phyloP scores from a whole-genome alignment of 495 filamentous ascomycete species.

The Sporormia fimetaria region DNA sequence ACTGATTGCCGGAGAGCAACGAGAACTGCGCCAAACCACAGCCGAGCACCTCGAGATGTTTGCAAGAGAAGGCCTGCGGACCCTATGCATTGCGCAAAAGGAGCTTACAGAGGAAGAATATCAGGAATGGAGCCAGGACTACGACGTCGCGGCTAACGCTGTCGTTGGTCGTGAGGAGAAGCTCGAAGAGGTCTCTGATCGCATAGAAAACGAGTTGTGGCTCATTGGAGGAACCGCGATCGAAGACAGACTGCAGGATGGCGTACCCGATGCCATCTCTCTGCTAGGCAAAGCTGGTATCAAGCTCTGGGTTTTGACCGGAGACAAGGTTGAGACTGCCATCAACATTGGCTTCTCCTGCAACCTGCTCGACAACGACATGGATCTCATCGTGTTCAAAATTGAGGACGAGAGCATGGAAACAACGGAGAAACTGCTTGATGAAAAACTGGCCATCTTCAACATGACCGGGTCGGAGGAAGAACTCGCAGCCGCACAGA shows the following conservation, averaged over 20 bases:
- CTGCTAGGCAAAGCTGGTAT: conserved; percentile 89
- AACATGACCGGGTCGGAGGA: conserved; percentile 75
- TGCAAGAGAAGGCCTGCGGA: conserved; percentile 87
- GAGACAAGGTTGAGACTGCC: conserved; percentile 97
- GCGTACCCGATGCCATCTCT: conserved; percentile 92
- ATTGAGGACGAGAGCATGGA: conserved; percentile 60
- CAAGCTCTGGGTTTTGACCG: conserved; percentile 98
- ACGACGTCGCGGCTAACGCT: conserved; percentile 76
- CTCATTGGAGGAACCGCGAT: conserved; percentile 95
- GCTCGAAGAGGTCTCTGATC: conserved; percentile 77
- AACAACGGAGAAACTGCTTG: conserved; percentile 55
- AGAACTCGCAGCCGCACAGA: conserved; percentile 66
- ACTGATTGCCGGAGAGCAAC: conserved; percentile 71
- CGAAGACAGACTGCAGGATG: conserved; percentile 93
- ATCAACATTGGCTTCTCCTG: conserved; percentile 99
- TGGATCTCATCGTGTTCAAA: conserved; percentile 92
- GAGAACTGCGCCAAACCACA: conserved; percentile 67
- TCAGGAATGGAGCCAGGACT: conserved; percentile 67
- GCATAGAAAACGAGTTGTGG: conserved; percentile 79
- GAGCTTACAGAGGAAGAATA: conserved; percentile 81
- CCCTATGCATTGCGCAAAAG: conserved; percentile 85
- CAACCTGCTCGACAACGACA: conserved; percentile 91
- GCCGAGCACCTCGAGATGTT: conserved; percentile 95
- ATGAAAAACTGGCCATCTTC: conserved; percentile 61
- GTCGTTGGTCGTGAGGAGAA: conserved; percentile 87